Base-by-base conservation (phyloP, 257 asterid genomes). In the Scutellaria baicalensis region DNA sequence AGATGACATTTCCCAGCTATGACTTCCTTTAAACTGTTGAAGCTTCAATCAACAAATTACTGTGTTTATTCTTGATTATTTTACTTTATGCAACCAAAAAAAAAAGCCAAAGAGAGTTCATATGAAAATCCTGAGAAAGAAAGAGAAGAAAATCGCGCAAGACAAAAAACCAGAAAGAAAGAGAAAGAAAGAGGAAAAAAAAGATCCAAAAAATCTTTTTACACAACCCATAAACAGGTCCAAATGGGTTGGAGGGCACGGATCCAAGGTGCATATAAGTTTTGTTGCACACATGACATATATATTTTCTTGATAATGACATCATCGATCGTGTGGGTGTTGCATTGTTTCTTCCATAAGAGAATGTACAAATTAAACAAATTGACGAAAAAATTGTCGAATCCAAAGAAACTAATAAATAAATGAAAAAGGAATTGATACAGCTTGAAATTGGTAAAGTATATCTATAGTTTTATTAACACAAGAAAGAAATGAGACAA, bases 1-100 rank as follows among this genome's bases (percentile, higher is more conserved):
- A n/a, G 88, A 84, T 60, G 94, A 94, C 95, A 90, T 90, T 75
- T 62, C 10, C 20, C 33, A 27, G 3, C 33, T 27, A 9, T 40
- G 45, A 3, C 45, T 40, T 8, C 45, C 13, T 40, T 40, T 42
- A 14, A 38, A 61, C 55, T 45, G 40, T 64, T 57, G 52, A 51
- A 66, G 59, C 72, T 42, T 64, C 73, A 42, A 75, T 40, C 38
- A 54, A 36, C 40, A 35, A 23, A 38, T 20, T 13, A 33, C 63
- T 36, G 33, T 16, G 48, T 6, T 27, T 2, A 27, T 2, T 27
- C 5, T 27, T 27, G 4, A 27, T 21, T 39, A 49, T 14, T 6
- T 27, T 48, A 65, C 45, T 54, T 64, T 52, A 61, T 49, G 64
- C 31, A 20, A 14, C 8, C 8, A 68, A 47, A 36, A 13, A 55